Base-by-base conservation (phyloP, 1,139 yeast genomes). In the Candida sp. region DNA sequence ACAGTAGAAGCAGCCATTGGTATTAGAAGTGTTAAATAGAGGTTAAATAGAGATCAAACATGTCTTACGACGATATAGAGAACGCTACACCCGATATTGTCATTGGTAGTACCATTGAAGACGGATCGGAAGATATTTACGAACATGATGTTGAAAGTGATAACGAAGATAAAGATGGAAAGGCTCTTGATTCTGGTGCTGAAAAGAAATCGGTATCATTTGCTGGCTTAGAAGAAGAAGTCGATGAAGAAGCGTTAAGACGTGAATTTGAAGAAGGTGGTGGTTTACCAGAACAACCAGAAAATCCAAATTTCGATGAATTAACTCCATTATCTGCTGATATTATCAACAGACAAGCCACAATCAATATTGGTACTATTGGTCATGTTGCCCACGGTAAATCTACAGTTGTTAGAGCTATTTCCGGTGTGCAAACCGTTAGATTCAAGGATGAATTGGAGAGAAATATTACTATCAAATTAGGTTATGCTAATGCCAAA, bases 401-500 rank as follows among this genome's bases (percentile, higher is more conserved):
- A 68, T 86, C 96, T 43, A 95, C 99, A 8, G 99, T 95, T 44
- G 99, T 95, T 42, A 87, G 96, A 72, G 99, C 99, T 52, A 95
- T 95, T 55, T 91, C 98, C 2, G 99, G 99, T 47, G 98, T 95
- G 38, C 99, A 93, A 68, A 95, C 99, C 15, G 99, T 95, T 54
- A 87, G 99, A 71, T 95, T 95, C 79, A 93, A 91, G 78, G 96
- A 91, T 71, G 98, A 93, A 68, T 80, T 95, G 64, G 99, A 95
- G 77, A 89, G 99, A 81, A 95, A 95, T 62, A 95, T 95, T 76
- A 95, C 99, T 60, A 95, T 95, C 66, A 93, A 95, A 72, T 80
- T 95, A 60, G 99, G 99, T 64, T 95, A 95, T 61, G 99, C 99
- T 55, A 95, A 95, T 64, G 99, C 99, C 45, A 95, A 95, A 67